These are phyloP conservation scores for Pseudonitzschia pungens DNA, from an alignment of 108 stramenopile species.

Conservation along the genomic window DNA sequence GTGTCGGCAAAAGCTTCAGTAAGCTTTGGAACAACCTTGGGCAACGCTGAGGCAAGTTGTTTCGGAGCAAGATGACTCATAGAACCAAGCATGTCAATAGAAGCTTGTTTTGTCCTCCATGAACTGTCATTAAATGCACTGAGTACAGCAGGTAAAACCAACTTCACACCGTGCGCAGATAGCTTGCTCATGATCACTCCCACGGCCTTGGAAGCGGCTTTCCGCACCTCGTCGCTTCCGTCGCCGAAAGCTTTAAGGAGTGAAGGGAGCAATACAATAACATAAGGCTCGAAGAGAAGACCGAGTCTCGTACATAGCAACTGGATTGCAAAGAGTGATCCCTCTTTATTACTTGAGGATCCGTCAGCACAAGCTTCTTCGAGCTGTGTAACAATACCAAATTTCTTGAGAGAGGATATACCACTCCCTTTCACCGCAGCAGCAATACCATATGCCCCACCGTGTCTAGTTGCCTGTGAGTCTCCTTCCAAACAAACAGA, in stretches of 20 bases:
- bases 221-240: constrained; percentile 88
- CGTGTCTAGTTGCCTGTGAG: constrained; percentile 68
- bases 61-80: constrained; percentile 98
- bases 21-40: constrained; percentile 96
- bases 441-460: constrained; percentile 96
- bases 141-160: constrained; percentile 94
- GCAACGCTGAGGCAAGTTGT: constrained; percentile 94
- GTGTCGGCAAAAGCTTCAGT: constrained; percentile 96
- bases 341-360: constrained; percentile 77
- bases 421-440: constrained; percentile 98
- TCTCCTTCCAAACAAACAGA: constrained; percentile 69
- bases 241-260: constrained; percentile 95
- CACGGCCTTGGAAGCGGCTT: constrained; percentile 85
- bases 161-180: constrained; percentile 94
- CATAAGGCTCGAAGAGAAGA: constrained; percentile 98
- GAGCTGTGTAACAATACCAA: constrained; percentile 82
- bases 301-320: constrained; percentile 87
- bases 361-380: constrained; percentile 84
- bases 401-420: constrained; percentile 92
- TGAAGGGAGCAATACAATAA: constrained; percentile 94
- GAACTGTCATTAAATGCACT: constrained; percentile 90
- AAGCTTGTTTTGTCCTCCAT: constrained; percentile 97
- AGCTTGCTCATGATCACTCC: constrained; percentile 96
- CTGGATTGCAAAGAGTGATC: constrained; percentile 95
- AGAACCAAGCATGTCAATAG: constrained; percentile 94